Evolutionary conservation across 179 eudicot genomes (phyloP).

Genomic region (Carnegiea gigantea): DNA sequence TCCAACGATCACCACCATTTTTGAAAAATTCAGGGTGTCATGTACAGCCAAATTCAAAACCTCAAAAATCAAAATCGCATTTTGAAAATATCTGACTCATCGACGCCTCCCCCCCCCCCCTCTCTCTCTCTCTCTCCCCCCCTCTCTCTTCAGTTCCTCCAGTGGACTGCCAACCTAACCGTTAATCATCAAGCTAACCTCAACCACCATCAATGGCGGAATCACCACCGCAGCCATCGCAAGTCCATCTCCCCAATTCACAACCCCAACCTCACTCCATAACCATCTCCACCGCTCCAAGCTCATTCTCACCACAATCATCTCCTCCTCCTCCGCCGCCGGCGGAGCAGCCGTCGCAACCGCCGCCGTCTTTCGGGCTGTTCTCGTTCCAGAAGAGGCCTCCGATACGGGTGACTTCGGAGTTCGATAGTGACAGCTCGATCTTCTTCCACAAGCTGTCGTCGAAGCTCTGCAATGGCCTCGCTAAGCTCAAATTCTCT

Average conservation of each 20-base stretch:
- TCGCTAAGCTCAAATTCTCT: slow-evolving; percentile 74
- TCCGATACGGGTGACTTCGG: slow-evolving; percentile 62
- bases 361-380: slow-evolving; percentile 22
- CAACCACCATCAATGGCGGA: slow-evolving; percentile 26
- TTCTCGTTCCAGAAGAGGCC: slow-evolving; percentile 48
- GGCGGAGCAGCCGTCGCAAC: neutral
- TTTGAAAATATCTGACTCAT: no score
- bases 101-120: neutral
- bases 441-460: slow-evolving; percentile 70
- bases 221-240: slow-evolving; percentile 19
- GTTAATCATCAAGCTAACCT: neutral
- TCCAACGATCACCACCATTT: no score
- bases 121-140: neutral
- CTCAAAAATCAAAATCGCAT: no score
- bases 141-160: neutral
- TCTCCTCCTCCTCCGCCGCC: slow-evolving; percentile 23
- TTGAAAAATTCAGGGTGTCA: no score
- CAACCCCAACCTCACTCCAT: slow-evolving; percentile 12
- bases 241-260: neutral
- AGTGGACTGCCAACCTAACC: neutral
- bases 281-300: slow-evolving; percentile 29
- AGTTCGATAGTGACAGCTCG: slow-evolving; percentile 78
- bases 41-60: no score
- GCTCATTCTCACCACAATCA: slow-evolving; percentile 30
- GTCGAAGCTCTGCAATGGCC: slow-evolving; percentile 61